Evolutionary conservation across 192 early-diverging fungal species (phyloP).

Genomic region (Chytriomyces sp.): DNA sequence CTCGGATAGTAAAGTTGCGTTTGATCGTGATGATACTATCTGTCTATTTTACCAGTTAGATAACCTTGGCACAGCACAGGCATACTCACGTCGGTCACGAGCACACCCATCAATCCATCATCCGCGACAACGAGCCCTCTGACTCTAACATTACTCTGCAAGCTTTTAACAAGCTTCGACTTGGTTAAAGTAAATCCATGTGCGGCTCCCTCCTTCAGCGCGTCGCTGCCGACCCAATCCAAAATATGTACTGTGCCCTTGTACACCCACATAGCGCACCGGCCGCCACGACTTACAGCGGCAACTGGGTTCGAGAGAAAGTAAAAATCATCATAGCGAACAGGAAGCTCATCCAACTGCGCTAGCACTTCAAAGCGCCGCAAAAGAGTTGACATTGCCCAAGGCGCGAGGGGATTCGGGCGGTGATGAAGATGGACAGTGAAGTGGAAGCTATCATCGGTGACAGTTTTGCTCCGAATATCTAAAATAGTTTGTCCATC

Average conservation of each 20-base stretch:
- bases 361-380: neutral
- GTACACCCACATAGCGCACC: slow-evolving; percentile 10
- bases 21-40: slow-evolving; percentile 2
- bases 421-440: neutral
- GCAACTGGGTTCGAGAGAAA: slow-evolving; percentile 8
- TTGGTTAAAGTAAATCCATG: slow-evolving; percentile 19
- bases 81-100: slow-evolving; percentile 8
- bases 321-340: slow-evolving; percentile 13
- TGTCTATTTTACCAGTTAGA: neutral
- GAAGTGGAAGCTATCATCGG: slow-evolving; percentile 15
- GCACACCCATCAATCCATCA: neutral
- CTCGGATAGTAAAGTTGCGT: neutral
- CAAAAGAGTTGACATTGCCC: neutral
- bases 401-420: neutral
- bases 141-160: slow-evolving; percentile 9
- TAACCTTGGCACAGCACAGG: neutral
- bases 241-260: slow-evolving; percentile 16
- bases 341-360: neutral
- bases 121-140: neutral
- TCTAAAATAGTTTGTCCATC: slow-evolving; percentile 8
- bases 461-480: neutral
- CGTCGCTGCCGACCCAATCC: neutral
- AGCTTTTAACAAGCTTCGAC: slow-evolving; percentile 3
- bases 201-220: neutral
- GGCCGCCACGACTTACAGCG: neutral